These are phyloP conservation scores for Salix koriyanagi DNA, from an alignment of 345 rosid genomes.

Conservation along the genomic window DNA sequence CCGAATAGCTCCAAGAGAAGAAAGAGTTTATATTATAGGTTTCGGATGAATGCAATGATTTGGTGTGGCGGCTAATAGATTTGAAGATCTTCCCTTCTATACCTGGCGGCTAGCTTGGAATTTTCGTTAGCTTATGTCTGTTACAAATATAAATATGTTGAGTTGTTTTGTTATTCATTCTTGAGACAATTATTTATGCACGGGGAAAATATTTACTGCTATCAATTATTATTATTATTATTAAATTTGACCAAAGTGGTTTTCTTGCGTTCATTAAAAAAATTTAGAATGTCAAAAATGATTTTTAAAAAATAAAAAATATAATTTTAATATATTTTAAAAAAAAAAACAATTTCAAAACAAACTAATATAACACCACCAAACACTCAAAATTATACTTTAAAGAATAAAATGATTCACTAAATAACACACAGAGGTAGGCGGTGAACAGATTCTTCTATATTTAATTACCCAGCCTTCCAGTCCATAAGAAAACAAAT, in stretches of 20 bases:
- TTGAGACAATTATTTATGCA: background rate
- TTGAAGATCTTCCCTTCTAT: background rate
- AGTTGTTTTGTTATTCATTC: background rate
- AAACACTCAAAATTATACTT: too few relatives aligned
- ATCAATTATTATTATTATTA: too few relatives aligned
- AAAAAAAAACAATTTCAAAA: too few relatives aligned
- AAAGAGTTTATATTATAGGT: background rate
- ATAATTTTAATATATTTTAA: too few relatives aligned
- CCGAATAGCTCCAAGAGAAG: background rate
- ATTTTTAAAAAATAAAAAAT: too few relatives aligned
- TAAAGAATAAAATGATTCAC: too few relatives aligned
- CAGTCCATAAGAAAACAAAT: too few relatives aligned
- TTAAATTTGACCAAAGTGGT: background rate
- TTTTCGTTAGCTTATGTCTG: background rate
- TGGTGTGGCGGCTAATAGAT: background rate
- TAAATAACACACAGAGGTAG: too few relatives aligned
- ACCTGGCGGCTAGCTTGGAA: background rate
- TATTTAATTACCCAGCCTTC: too few relatives aligned
- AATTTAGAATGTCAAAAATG: rapidly evolving
- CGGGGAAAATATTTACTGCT: too few relatives aligned
- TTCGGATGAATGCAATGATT: background rate
- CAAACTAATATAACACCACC: too few relatives aligned
- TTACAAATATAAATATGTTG: background rate
- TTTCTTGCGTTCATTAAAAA: background rate
- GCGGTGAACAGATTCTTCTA: too few relatives aligned